Conservation (phyloP, 768 basidiomycete species). For the Phylloporus sp. region DNA sequence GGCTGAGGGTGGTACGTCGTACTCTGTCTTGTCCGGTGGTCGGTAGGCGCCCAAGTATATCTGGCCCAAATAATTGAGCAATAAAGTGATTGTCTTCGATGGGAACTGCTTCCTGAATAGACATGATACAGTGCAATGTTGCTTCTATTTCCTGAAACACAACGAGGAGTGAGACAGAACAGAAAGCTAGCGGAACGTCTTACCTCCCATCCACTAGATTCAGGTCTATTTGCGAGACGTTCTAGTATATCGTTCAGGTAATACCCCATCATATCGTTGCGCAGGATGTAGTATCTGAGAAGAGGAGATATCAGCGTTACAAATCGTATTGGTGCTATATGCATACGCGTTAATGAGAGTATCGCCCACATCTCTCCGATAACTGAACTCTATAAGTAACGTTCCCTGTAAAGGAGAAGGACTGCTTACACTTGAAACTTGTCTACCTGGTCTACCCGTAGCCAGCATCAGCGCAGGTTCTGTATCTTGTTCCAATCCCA, state of each 20-base stretch:
- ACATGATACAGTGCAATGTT: conserved; percentile 79
- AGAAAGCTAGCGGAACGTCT: not conserved
- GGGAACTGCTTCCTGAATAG: conserved; percentile 83
- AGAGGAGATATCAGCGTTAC: conserved; percentile 9
- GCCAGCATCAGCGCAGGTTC: conserved; percentile 5
- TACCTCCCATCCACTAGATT: conserved; percentile 73
- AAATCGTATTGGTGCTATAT: not conserved
- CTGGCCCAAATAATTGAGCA: conserved; percentile 63
- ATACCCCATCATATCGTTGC: conserved; percentile 75
- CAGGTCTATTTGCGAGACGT: conserved; percentile 43
- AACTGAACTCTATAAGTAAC: conserved; percentile 40
- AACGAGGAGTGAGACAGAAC: not conserved
- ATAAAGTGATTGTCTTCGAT: conserved; percentile 53
- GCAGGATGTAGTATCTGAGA: conserved; percentile 79
- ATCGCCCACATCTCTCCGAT: conserved; percentile 83
- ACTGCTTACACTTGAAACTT: conserved; percentile 70
- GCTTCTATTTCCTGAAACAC: conserved; percentile 77
- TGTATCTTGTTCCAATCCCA: not conserved
- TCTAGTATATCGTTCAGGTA: conserved; percentile 61
- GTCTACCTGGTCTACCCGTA: conserved; percentile 64
- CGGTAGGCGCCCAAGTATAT: conserved; percentile 67
- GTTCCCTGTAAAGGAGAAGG: not conserved
- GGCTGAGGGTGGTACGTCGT: conserved; percentile 65
- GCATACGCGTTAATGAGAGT: conserved; percentile 84
- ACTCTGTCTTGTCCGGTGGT: conserved; percentile 60